Base-by-base conservation (phyloP, 495 filamentous ascomycete species). In the Penicillium turbatum region DNA sequence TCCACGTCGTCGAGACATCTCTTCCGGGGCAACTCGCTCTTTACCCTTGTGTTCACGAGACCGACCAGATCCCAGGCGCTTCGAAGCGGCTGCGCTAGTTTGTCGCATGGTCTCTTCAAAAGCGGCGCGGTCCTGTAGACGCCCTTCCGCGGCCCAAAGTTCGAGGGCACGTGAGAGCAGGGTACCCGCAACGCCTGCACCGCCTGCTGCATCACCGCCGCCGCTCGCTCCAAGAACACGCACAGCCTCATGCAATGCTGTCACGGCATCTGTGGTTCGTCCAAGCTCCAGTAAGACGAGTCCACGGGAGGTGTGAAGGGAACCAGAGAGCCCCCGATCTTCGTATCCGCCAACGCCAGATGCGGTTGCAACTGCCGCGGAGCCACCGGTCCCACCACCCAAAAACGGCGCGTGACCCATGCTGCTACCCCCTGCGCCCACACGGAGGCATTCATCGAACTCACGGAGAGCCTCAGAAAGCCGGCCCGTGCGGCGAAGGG, bases 401-500 rank as follows among this genome's bases (percentile, higher is more conserved):
- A 75, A 43, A 48, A 74, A 74, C 1, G 71, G 68, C 26, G 65
- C 69, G 44, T 73, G 74, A 2, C 72, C 75, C 52, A 71, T 63
- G 17, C 82, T 80, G 2, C 84, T 79, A 39, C 91, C 85, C 30
- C 84, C 86, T 5, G 86, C 85, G 29, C 88, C 87, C 30, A 87
- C 80, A 6, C 88, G 77, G 26, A 91, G 79, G 60, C 96, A 92
- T 59, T 89, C 84, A 42, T 90, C 83, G 47, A 95, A 96, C 62
- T 92, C 80, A 1, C 74, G 75, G 5, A 97, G 77, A 0, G 92
- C 87, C 27, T 87, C 80, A 15, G 85, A 77, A 57, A 86, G 79
- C 41, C 79, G 73, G n/a, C 85, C 79, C 48, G 86, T 61, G 6
- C 90, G 85, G 13, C 93, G 82, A 52, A 89, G 83, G 0, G 92